A percentile compares a stretch with the other conserved stretches of the same genome.
phyloP scores from a whole-genome alignment of 1,139 yeast genomes.

The Zygosaccharomyces pseudobailii region DNA sequence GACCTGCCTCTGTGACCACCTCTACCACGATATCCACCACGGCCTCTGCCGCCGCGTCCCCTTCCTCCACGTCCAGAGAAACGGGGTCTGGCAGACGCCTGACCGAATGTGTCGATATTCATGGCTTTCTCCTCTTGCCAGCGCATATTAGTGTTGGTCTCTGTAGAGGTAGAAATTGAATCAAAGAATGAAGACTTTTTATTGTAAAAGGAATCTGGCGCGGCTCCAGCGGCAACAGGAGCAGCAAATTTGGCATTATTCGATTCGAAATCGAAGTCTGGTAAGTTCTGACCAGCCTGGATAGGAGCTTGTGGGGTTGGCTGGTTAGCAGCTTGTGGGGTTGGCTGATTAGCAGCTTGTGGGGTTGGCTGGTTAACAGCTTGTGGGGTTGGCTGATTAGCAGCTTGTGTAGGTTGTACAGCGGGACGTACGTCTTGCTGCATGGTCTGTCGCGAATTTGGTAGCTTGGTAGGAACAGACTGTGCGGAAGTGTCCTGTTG shows the following conservation, averaged over 20 bases:
- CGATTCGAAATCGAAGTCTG: conserved; percentile 60
- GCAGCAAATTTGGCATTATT: conserved; percentile 56
- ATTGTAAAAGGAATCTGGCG: conserved; percentile 45
- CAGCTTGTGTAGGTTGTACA: conserved; percentile 1
- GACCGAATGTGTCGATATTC: conserved; percentile 62
- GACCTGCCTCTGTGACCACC: conserved; percentile 32
- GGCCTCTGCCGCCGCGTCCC: conserved; percentile 34
- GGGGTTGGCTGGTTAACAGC: not conserved
- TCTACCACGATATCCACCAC: conserved; percentile 30
- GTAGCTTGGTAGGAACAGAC: too few species aligned
- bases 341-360: conserved; percentile 2
- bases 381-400: not conserved
- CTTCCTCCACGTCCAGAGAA: conserved; percentile 37
- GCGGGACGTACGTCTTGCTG: not conserved
- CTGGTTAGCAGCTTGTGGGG: not conserved
- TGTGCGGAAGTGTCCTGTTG: not conserved
- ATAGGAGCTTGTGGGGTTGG: not conserved
- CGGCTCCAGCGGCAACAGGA: conserved; percentile 9
- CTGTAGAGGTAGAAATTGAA: conserved; percentile 57
- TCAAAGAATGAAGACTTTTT: conserved; percentile 78
- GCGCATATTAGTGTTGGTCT: conserved; percentile 42
- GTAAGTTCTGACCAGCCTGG: not conserved
- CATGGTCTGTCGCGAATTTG: too few species aligned
- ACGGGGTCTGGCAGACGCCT: conserved; percentile 39
- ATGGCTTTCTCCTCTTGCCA: conserved; percentile 58